Conservation (phyloP, 116 monocot genomes). For the Phalaenopsis hybrid region DNA sequence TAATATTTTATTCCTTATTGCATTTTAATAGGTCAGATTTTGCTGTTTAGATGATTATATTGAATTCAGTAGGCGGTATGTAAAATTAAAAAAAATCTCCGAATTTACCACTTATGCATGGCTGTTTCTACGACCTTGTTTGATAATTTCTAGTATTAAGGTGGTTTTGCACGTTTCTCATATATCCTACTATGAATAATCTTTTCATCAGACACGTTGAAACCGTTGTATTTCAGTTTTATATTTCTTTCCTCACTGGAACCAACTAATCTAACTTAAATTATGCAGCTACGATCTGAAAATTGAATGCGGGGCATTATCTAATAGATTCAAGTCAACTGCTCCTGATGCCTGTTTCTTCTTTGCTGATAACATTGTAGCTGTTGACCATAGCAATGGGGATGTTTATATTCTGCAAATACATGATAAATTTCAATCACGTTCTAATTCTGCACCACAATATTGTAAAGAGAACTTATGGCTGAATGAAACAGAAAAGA, state of each 20-base stretch:
- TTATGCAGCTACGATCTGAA: conserved; percentile 74
- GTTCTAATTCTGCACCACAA: not conserved
- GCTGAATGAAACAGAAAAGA: conserved; percentile 71
- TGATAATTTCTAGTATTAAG: not conserved
- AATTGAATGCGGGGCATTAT: conserved; percentile 86
- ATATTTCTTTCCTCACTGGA: not conserved
- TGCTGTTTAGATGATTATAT: not conserved
- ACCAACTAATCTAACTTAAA: not conserved
- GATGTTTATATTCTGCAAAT: conserved; percentile 76
- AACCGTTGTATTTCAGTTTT: not conserved
- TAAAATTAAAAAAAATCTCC: not conserved
- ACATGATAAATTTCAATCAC: conserved; percentile 23
- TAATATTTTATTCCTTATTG: not conserved
- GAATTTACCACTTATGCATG: too few species aligned
- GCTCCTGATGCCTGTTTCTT: conserved; percentile 95
- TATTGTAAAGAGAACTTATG: conserved; percentile 25
- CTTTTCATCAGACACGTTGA: not conserved
- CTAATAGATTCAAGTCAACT: conserved; percentile 56
- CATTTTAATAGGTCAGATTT: not conserved
- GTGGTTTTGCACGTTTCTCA: not conserved
- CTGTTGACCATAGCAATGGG: conserved; percentile 66
- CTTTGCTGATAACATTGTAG: conserved; percentile 79
- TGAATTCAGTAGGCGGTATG: not conserved
- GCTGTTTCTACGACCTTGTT: too few species aligned
- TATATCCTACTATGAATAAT: not conserved